Percentiles rank a stretch among this genome's conserved stretches.
Evolutionary conservation across 495 filamentous ascomycete species (phyloP).

Genomic region (Annulohypoxylon moriforme): DNA sequence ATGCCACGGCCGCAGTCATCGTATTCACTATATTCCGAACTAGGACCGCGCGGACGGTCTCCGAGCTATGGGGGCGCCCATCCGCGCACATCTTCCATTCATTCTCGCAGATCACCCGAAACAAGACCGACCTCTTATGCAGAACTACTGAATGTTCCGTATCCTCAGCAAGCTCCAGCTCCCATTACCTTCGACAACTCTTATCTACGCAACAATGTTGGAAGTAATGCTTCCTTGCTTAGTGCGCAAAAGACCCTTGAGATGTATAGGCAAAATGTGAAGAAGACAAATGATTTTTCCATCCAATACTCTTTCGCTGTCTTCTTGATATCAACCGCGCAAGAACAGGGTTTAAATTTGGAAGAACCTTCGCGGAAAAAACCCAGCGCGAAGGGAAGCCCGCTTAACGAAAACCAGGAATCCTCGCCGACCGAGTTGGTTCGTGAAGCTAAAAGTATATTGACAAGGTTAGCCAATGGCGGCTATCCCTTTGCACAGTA

Average conservation of each 20-base stretch:
- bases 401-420: conserved; percentile 57
- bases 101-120: conserved; percentile 78
- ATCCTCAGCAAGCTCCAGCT: conserved; percentile 84
- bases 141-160: conserved; percentile 87
- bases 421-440: conserved; percentile 73
- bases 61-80: conserved; percentile 59
- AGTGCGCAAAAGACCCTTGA: conserved; percentile 92
- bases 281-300: conserved; percentile 90
- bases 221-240: conserved; percentile 87
- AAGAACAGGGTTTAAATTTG: conserved; percentile 66
- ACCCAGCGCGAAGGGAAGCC: conserved; percentile 58
- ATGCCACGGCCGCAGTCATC: conserved; percentile 74
- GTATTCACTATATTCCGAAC: conserved; percentile 78
- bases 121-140: conserved; percentile 82
- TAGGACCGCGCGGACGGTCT: conserved; percentile 68
- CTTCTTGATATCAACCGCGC: conserved; percentile 88
- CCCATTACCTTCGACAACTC: conserved; percentile 81
- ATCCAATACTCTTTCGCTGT: conserved; percentile 96
- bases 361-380: conserved; percentile 54
- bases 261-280: conserved; percentile 96
- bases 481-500: conserved; percentile 98
- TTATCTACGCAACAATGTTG: conserved; percentile 78
- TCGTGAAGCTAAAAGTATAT: conserved; percentile 87
- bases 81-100: conserved; percentile 67
- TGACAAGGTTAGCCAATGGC: conserved; percentile 85